These are phyloP conservation scores for Candida sanyaensis DNA, from an alignment of 1,139 yeast species.

Conservation along the genomic window DNA sequence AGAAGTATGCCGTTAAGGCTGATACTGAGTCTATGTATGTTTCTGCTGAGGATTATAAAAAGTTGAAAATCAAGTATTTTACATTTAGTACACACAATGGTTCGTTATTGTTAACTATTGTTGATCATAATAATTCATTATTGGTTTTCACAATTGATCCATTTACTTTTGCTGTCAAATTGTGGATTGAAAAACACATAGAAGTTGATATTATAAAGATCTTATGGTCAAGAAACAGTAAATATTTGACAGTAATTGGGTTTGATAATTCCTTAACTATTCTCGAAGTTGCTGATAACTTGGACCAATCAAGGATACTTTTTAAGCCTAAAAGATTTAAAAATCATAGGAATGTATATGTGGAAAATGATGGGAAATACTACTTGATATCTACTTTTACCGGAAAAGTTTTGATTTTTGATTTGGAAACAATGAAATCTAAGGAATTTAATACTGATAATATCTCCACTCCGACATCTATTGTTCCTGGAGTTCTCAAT, in stretches of 20 bases:
- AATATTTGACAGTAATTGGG: slow-evolving; percentile 6
- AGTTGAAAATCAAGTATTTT: slow-evolving; percentile 33
- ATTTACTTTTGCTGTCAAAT: slow-evolving; percentile 7
- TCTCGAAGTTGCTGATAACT: slow-evolving; percentile 5
- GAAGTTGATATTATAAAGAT: slow-evolving; percentile 4
- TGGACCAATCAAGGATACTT: neutral
- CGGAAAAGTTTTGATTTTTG: slow-evolving; percentile 11
- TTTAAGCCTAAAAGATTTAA: slow-evolving; percentile 8
- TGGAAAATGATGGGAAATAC: neutral
- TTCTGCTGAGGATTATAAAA: slow-evolving; percentile 19
- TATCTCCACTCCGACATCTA: slow-evolving; percentile 10
- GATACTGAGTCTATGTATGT: slow-evolving; percentile 19
- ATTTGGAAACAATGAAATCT: neutral
- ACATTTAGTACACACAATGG: slow-evolving; percentile 21
- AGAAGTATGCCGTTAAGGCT: slow-evolving; percentile 19
- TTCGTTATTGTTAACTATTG: slow-evolving; percentile 10
- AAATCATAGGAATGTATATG: slow-evolving; percentile 7
- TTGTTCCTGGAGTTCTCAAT: slow-evolving; percentile 9
- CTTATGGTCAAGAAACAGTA: slow-evolving; percentile 16
- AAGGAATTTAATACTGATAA: slow-evolving; percentile 7
- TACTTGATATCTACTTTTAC: slow-evolving; percentile 11
- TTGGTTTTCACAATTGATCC: slow-evolving; percentile 23
- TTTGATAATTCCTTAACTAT: slow-evolving; percentile 10
- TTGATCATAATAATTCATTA: slow-evolving; percentile 17
- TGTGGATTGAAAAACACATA: slow-evolving; percentile 4